Evolutionary conservation across 2,329 filamentous ascomycete species (phyloP).

Genomic region (Penicillium sp.): DNA sequence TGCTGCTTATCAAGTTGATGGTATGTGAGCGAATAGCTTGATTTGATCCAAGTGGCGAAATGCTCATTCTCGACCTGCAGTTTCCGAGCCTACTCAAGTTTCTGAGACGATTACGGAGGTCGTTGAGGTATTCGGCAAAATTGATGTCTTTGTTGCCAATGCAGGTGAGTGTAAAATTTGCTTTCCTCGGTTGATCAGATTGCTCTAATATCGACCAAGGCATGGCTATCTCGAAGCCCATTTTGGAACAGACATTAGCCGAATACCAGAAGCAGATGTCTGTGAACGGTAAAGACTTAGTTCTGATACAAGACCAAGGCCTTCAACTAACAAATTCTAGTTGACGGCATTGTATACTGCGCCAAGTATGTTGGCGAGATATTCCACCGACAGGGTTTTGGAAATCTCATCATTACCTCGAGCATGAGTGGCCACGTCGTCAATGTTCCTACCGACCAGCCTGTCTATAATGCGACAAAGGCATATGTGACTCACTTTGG

Average conservation of each 20-base stretch:
- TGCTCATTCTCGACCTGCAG: conserved; percentile 20
- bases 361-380: conserved; percentile 45
- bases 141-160: conserved; percentile 46
- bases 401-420: conserved; percentile 49
- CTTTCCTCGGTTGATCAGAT: neutral
- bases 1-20: conserved; percentile 44
- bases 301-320: neutral
- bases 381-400: conserved; percentile 42
- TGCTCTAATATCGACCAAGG: conserved; percentile 22
- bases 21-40: conserved; percentile 8
- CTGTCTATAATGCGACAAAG: conserved; percentile 56
- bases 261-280: conserved; percentile 52
- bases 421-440: conserved; percentile 51
- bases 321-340: conserved; percentile 15
- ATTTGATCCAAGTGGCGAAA: neutral
- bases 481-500: conserved; percentile 55
- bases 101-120: conserved; percentile 33
- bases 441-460: conserved; percentile 52
- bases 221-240: conserved; percentile 52
- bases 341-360: conserved; percentile 48
- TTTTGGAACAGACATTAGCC: conserved; percentile 51
- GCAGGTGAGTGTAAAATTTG: conserved; percentile 29
- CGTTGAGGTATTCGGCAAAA: conserved; percentile 39
- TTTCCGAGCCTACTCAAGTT: conserved; percentile 41
- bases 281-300: conserved; percentile 46